Evolutionary conservation across 2,329 filamentous ascomycete species (phyloP), one percentile per base, ranked within the genome.

Genomic region (Fusarium sp.): DNA sequence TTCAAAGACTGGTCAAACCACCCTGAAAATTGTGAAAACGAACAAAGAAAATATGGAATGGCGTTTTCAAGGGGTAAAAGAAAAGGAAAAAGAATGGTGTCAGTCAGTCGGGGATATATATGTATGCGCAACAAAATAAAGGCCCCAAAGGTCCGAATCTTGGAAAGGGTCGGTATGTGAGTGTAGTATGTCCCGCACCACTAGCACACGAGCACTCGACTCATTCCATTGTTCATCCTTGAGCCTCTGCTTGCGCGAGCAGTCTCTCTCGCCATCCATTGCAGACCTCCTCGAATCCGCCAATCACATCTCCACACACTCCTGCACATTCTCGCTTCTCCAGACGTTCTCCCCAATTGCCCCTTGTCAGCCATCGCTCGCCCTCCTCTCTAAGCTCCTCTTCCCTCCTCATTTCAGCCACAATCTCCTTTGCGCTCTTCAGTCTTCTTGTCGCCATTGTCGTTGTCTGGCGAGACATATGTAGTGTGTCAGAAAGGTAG

Each of bases 391-490:
- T 90, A 36, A 91, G 86, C 77, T 97, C 94, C 67, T 94, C 91
- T 78, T 98, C 96, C 65, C 90, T 89, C 72, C 91, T 89, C 85
- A 98, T 91, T 77, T 98, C 95, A 5, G 91, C 90, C 4, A 98
- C 92, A 68, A 97, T 90, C 79, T 97, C 95, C 76, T 92, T 93
- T 12, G 94, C 95, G 39, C 91, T 93, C 75, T 92, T 92, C 57
- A 99, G 85, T 48, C 94, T 89, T 61, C 96, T 87, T 6, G 92
- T 91, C 4, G 95, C 96, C 15, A 92, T 92, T 7, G 91, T 92
- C 1, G 94, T 96, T 3, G 93, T 93, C 82, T 98, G 95, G 18
- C 94, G 91, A 36, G 93, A 95, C 92, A 98, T 97, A 82, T 98
- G 95, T 38, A 99, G 86, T 7, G 94, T 95, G 80, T 99, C 96